These are phyloP conservation scores for Leucaena leucocephala DNA, from an alignment of 306 rosid genomes.

Conservation along the genomic window DNA sequence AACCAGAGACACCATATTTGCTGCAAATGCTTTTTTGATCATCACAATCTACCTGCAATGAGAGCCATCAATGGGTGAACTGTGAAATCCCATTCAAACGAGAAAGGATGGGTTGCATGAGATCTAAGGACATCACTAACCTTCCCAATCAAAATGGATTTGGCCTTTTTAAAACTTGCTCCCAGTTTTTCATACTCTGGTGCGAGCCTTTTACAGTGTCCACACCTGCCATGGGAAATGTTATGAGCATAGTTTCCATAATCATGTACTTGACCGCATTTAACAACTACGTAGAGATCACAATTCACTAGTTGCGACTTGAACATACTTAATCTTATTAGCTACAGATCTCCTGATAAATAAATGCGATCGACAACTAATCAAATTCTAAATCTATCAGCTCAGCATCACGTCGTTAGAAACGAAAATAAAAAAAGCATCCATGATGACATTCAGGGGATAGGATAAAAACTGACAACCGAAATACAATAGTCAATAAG, in stretches of 20 bases:
- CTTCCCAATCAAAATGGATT: conserved; percentile 78
- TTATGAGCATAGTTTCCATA: not conserved
- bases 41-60: conserved; percentile 84
- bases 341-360: conserved; percentile 1
- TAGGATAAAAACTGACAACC: not conserved
- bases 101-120: not conserved
- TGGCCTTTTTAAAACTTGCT: conserved; percentile 64
- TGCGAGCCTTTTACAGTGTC: conserved; percentile 90
- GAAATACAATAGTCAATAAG: not conserved
- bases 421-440: not conserved
- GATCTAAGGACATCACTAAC: conserved; percentile 38
- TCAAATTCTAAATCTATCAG: not conserved
- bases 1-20: conserved; percentile 81
- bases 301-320: not conserved
- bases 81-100: conserved; percentile 22
- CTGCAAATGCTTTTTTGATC: conserved; percentile 76
- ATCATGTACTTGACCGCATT: not conserved
- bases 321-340: not conserved
- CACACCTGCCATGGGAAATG: conserved; percentile 65
- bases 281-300: not conserved
- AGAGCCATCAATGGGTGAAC: conserved; percentile 2
- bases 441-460: not conserved
- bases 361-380: not conserved
- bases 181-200: conserved; percentile 91
- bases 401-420: not conserved